phyloP scores from a whole-genome alignment of 2,329 filamentous ascomycete genomes.

The Neoarthrinium moseri region DNA sequence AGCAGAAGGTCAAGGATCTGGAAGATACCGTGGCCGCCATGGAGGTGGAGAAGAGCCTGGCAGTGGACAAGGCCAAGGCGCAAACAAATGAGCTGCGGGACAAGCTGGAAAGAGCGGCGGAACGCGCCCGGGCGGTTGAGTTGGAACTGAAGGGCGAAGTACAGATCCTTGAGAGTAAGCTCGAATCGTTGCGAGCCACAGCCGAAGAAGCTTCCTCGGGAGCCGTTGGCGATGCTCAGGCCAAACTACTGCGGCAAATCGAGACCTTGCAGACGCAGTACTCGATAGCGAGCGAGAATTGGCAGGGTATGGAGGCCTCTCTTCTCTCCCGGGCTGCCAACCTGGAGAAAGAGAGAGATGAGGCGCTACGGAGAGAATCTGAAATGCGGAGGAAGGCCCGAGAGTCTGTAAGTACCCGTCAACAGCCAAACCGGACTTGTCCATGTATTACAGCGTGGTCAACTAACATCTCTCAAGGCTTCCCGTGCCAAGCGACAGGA shows the following conservation, averaged over 20 bases:
- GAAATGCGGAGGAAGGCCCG: constrained; percentile 88
- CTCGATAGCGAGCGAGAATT: constrained; percentile 90
- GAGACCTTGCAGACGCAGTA: constrained; percentile 97
- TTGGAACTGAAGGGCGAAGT: constrained; percentile 78
- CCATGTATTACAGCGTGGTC: neutral
- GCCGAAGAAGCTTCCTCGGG: constrained; percentile 90
- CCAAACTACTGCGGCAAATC: constrained; percentile 87
- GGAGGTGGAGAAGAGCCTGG: constrained; percentile 75
- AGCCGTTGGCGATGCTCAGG: constrained; percentile 76
- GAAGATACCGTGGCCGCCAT: constrained; percentile 62
- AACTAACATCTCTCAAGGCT: constrained; percentile 50
- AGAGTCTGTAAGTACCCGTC: constrained; percentile 72
- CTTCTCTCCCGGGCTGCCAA: constrained; percentile 73
- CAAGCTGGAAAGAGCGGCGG: constrained; percentile 69
- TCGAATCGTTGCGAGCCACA: constrained; percentile 80
- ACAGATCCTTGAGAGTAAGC: constrained; percentile 77
- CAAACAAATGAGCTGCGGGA: constrained; percentile 73
- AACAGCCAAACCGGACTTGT: too few species aligned
- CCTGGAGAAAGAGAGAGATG: constrained; percentile 89
- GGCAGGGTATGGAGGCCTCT: constrained; percentile 92
- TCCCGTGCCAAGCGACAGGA: constrained; percentile 65
- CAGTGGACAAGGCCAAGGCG: constrained; percentile 62
- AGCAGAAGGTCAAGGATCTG: constrained; percentile 48
- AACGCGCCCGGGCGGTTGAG: constrained; percentile 67
- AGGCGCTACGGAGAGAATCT: constrained; percentile 76